A percentile compares a stretch with the other conserved stretches of the same genome.
Evolutionary conservation across 2,329 filamentous ascomycete genomes (phyloP).

Genomic region (Aspergillus carbonarius): DNA sequence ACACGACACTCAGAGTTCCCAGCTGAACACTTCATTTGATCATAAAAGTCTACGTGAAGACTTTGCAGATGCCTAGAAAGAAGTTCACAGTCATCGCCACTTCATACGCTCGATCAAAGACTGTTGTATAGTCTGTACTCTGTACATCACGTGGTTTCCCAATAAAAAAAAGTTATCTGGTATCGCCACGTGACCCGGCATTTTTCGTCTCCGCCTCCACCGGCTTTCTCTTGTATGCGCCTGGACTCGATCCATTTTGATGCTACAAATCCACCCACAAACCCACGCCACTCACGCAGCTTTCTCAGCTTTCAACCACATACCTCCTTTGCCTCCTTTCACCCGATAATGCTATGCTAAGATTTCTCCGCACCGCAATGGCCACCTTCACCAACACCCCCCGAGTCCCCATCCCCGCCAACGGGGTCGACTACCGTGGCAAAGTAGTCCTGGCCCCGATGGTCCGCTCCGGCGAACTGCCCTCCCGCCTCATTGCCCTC

Average conservation of each 20-base stretch:
- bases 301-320: not conserved
- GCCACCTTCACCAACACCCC: slow-evolving; percentile 58
- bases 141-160: slow-evolving; percentile 2
- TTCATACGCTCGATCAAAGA: not conserved
- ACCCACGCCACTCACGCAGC: not conserved
- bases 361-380: slow-evolving; percentile 55
- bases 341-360: slow-evolving; percentile 41
- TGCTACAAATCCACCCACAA: not conserved
- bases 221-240: not conserved
- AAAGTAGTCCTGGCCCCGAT: slow-evolving; percentile 96
- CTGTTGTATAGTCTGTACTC: not conserved
- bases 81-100: not conserved
- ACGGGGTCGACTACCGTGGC: slow-evolving; percentile 89
- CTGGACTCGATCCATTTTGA: not conserved
- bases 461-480: slow-evolving; percentile 95
- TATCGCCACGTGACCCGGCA: slow-evolving; percentile 26
- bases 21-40: too few species aligned
- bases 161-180: slow-evolving; percentile 16
- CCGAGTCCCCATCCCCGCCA: slow-evolving; percentile 77
- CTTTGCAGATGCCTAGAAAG: not conserved
- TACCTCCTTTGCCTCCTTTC: not conserved
- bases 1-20: too few species aligned
- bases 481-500: slow-evolving; percentile 81
- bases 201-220: slow-evolving; percentile 13
- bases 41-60: too few species aligned